Percentiles rank a stretch among this genome's conserved stretches.
Conservation (phyloP, 2,329 filamentous ascomycete genomes). For the Ceratocystis ficicola region DNA sequence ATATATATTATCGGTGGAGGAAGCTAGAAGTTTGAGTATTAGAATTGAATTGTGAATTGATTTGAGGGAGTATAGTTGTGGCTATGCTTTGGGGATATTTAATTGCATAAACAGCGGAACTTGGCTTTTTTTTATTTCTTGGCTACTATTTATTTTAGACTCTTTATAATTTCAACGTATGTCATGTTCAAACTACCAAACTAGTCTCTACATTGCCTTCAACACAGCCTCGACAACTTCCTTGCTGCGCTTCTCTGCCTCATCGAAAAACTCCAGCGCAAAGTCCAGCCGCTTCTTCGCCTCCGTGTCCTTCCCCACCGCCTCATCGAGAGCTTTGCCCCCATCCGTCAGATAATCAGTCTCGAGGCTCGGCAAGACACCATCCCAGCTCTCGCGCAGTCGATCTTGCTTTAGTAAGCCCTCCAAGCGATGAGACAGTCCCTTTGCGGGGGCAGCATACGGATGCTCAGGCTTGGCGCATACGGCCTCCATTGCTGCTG, state of each 20-base stretch:
- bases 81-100: neutral
- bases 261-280: slow-evolving; percentile 34
- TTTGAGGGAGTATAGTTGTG: neutral
- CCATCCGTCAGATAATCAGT: slow-evolving; percentile 37
- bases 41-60: too few species aligned
- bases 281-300: slow-evolving; percentile 31
- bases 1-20: too few species aligned
- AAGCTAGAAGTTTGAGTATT: too few species aligned
- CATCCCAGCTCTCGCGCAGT: slow-evolving; percentile 26
- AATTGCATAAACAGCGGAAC: neutral
- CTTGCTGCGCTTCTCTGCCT: slow-evolving; percentile 31
- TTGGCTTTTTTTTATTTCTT: slow-evolving; percentile 6
- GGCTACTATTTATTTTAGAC: neutral
- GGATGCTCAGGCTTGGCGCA: slow-evolving; percentile 32
- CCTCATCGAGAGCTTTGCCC: slow-evolving; percentile 34
- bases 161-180: slow-evolving; percentile 1
- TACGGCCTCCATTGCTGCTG: slow-evolving; percentile 28
- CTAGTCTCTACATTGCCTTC: neutral
- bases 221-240: slow-evolving; percentile 30
- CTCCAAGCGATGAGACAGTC: slow-evolving; percentile 29
- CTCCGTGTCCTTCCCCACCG: slow-evolving; percentile 32
- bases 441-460: slow-evolving; percentile 29
- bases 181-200: neutral
- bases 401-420: slow-evolving; percentile 32
- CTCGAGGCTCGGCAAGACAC: neutral